A percentile compares a stretch with the other conserved stretches of the same genome.
Conservation (phyloP, 1,139 yeast species). For the Debaryomyces fabryi region DNA sequence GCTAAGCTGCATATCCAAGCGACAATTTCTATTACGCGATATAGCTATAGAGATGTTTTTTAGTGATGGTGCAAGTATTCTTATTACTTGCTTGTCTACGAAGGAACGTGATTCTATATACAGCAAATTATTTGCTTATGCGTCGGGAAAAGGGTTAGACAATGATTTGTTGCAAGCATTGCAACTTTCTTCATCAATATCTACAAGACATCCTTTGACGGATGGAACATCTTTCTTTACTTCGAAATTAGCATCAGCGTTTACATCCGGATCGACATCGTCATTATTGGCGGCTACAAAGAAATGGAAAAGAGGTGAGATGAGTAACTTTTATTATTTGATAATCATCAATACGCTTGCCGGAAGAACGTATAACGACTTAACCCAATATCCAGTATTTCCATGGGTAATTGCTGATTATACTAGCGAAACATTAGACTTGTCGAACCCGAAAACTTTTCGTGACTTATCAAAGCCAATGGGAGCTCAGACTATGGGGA, state of each 20-base stretch:
- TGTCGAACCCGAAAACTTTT: conserved; percentile 59
- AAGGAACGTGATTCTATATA: conserved; percentile 60
- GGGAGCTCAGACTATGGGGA: conserved; percentile 74
- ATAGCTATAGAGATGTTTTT: conserved; percentile 79
- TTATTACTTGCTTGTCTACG: conserved; percentile 57
- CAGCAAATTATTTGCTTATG: conserved; percentile 46
- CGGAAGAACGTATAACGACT: conserved; percentile 83
- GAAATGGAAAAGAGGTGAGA: conserved; percentile 73
- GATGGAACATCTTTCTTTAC: conserved; percentile 27
- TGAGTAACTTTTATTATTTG: conserved; percentile 79
- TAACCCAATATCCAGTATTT: conserved; percentile 86
- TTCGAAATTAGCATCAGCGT: conserved; percentile 41
- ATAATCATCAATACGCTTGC: conserved; percentile 81
- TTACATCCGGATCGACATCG: conserved; percentile 25
- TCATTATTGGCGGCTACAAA: conserved; percentile 57
- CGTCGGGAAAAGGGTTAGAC: conserved; percentile 52
- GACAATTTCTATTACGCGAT: conserved; percentile 75
- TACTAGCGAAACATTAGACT: conserved; percentile 63
- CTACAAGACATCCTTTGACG: conserved; percentile 15
- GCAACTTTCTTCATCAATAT: conserved; percentile 41
- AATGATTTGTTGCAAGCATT: conserved; percentile 55
- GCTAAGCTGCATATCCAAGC: conserved; percentile 63
- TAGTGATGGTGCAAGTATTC: conserved; percentile 67
- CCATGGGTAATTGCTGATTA: conserved; percentile 91
- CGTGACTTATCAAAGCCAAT: conserved; percentile 82